Percentiles rank a stretch among this genome's conserved stretches.
Evolutionary conservation across 208 protist genomes (phyloP).

Genomic region (Zelonia costaricensis): DNA sequence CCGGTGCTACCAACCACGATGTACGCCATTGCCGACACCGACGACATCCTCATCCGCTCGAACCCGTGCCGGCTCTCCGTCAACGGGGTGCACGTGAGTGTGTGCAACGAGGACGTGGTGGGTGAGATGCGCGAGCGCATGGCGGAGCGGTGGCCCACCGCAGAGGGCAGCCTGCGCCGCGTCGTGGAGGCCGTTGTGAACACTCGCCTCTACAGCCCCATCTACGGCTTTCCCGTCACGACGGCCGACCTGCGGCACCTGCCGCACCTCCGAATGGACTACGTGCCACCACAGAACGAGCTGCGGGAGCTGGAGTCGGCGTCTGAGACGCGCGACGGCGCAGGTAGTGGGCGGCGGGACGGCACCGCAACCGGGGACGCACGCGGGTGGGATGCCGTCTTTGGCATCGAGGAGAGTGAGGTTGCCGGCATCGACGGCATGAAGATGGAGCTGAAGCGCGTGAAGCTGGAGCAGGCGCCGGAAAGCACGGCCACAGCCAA

Average conservation of each 20-base stretch:
- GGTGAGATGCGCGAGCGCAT: conserved; percentile 68
- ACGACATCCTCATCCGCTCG: conserved; percentile 67
- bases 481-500: neutral
- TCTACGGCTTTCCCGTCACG: conserved; percentile 53
- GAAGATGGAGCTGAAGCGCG: conserved; percentile 34
- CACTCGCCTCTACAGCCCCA: conserved; percentile 70
- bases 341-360: neutral
- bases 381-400: conserved; percentile 23
- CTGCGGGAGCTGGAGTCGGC: conserved; percentile 1
- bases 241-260: conserved; percentile 68
- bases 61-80: conserved; percentile 82
- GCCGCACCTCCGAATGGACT: conserved; percentile 55
- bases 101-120: conserved; percentile 84
- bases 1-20: conserved; percentile 80
- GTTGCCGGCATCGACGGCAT: too few species aligned
- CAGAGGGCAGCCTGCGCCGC: conserved; percentile 78
- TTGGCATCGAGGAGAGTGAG: neutral
- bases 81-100: conserved; percentile 82
- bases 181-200: conserved; percentile 73
- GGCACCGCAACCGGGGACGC: neutral
- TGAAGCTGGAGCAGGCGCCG: conserved; percentile 25
- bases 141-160: conserved; percentile 75
- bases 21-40: conserved; percentile 68
- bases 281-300: conserved; percentile 36
- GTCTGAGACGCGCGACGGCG: neutral